Conservation (phyloP, 768 basidiomycete genomes). For the Dacryopinax spathularia region DNA sequence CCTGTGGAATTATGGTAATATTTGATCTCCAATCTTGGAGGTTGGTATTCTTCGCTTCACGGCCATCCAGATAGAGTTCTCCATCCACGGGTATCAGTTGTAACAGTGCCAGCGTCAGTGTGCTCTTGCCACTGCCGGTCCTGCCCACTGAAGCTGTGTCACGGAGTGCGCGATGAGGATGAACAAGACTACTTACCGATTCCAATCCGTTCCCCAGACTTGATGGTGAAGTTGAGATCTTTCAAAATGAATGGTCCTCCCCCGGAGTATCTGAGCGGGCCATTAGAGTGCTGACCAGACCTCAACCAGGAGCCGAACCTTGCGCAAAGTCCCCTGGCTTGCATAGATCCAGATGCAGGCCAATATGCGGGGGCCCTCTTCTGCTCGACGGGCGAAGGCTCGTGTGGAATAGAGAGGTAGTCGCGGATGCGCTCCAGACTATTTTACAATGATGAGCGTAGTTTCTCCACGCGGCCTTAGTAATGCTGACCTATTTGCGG, state of each 20-base stretch:
- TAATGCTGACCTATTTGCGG: not conserved
- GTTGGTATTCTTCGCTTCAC: conserved; percentile 35
- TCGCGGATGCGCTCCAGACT: conserved; percentile 21
- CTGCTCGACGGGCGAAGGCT: conserved; percentile 14
- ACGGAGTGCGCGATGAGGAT: not conserved
- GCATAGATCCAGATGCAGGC: conserved; percentile 25
- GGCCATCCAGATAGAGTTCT: conserved; percentile 39
- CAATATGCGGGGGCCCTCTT: conserved; percentile 27
- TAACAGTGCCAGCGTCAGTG: conserved; percentile 40
- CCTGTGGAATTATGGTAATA: conserved; percentile 46
- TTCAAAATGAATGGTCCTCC: conserved; percentile 25
- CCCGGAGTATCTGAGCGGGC: conserved; percentile 28
- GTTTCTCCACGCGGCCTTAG: not conserved
- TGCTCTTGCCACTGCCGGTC: conserved; percentile 46
- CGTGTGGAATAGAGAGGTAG: conserved; percentile 25
- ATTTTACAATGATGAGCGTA: not conserved
- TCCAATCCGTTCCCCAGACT: conserved; percentile 24
- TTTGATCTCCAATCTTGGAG: conserved; percentile 41
- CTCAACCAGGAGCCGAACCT: conserved; percentile 10
- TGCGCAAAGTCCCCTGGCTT: conserved; percentile 24
- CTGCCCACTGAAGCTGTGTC: conserved; percentile 33
- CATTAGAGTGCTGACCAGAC: not conserved
- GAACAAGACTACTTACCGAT: conserved; percentile 22
- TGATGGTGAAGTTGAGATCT: conserved; percentile 21
- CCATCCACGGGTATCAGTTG: conserved; percentile 46